Evolutionary conservation across 2,329 filamentous ascomycete genomes (phyloP).

Genomic region (Hymenoscyphus albidus): DNA sequence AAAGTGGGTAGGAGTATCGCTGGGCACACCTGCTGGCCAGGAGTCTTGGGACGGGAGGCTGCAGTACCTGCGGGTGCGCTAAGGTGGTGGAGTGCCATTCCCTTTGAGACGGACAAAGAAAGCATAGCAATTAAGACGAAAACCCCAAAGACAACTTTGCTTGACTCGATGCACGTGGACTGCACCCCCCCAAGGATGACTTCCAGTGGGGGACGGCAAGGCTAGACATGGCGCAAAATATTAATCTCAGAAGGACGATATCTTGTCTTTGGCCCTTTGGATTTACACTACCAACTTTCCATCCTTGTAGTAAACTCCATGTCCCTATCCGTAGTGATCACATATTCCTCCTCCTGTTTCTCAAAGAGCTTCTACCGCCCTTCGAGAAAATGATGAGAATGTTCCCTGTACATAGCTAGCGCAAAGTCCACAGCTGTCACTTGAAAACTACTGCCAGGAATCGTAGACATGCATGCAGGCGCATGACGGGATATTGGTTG

Average conservation of each 20-base stretch:
- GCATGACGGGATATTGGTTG: constrained; percentile 19
- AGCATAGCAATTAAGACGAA: constrained; percentile 24
- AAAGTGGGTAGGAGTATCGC: constrained; percentile 28
- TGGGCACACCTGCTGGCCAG: constrained; percentile 31
- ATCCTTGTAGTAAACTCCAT: constrained; percentile 22
- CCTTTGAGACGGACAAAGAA: constrained; percentile 46
- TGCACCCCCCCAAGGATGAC: constrained; percentile 21
- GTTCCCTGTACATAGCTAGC: constrained; percentile 33
- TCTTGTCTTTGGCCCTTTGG: not conserved
- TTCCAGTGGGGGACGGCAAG: constrained; percentile 12
- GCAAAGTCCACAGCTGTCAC: constrained; percentile 41
- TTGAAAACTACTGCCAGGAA: constrained; percentile 27
- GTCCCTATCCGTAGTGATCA: constrained; percentile 29
- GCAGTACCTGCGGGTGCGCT: constrained; percentile 44
- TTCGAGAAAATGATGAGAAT: constrained; percentile 41
- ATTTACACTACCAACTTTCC: not conserved
- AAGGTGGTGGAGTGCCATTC: constrained; percentile 24
- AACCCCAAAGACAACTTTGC: constrained; percentile 32
- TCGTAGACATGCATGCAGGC: constrained; percentile 31
- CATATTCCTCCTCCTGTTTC: constrained; percentile 23
- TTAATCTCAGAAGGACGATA: constrained; percentile 8
- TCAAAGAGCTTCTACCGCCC: constrained; percentile 35
- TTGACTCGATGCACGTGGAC: constrained; percentile 56
- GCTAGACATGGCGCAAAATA: constrained; percentile 9
- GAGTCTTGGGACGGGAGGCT: constrained; percentile 40